Evolutionary conservation across 2,329 filamentous ascomycete species (phyloP).

Genomic region (Ceratocystis alfenasii): DNA sequence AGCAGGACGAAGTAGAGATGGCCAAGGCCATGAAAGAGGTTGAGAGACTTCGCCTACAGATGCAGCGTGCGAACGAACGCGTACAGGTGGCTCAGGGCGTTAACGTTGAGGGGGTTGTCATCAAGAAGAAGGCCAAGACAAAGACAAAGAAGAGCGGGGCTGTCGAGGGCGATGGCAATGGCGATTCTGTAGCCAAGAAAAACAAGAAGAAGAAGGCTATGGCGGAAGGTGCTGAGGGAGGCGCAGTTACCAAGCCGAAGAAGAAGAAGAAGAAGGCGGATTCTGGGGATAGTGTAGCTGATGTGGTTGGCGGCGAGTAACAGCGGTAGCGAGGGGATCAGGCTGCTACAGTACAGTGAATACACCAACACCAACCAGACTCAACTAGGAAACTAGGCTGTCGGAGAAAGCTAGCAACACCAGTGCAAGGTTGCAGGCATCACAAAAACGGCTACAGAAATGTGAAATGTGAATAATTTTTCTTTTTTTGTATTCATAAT

Average conservation of each 20-base stretch:
- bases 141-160: conserved; percentile 26
- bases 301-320: neutral
- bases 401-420: too few species aligned
- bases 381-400: too few species aligned
- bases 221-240: conserved; percentile 17
- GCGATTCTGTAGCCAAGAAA: conserved; percentile 14
- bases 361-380: neutral
- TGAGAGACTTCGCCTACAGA: conserved; percentile 72
- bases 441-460: neutral
- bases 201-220: conserved; percentile 23
- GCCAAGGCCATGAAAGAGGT: conserved; percentile 77
- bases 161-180: neutral
- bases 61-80: conserved; percentile 70
- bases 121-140: conserved; percentile 42
- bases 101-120: conserved; percentile 50
- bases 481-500: conserved; percentile 10
- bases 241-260: conserved; percentile 31
- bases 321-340: neutral
- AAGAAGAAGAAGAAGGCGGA: conserved; percentile 36
- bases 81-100: conserved; percentile 61
- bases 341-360: neutral
- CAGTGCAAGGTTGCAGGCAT: too few species aligned
- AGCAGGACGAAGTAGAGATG: conserved; percentile 80
- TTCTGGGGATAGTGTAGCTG: neutral
- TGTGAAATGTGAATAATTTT: neutral